Conservation (phyloP, 345 rosid species). For the Eutrema japonicum region DNA sequence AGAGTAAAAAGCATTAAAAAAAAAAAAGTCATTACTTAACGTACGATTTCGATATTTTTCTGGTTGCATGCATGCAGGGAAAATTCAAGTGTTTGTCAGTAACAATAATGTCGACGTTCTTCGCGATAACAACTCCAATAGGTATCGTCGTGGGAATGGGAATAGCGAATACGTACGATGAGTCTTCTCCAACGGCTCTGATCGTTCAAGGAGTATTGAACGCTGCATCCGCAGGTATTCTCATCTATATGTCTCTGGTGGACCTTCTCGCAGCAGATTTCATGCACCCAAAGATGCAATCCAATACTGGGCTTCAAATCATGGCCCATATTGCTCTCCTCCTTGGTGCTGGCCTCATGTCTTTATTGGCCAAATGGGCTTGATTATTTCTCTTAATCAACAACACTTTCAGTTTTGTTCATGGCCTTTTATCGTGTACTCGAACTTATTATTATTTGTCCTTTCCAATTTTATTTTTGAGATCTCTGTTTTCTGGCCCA, state of each 20-base stretch:
- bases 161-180: slow-evolving; percentile 52
- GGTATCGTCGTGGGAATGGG: slow-evolving; percentile 63
- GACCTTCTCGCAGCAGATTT: slow-evolving; percentile 72
- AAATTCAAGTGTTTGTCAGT: slow-evolving; percentile 48
- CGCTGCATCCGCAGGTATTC: slow-evolving; percentile 68
- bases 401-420: slow-evolving; percentile 9
- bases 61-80: slow-evolving; percentile 33
- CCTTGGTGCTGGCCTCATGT: slow-evolving; percentile 61
- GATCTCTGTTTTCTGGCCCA: slow-evolving; percentile 35
- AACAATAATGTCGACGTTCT: slow-evolving; percentile 53
- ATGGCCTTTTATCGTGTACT: background rate
- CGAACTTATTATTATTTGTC: background rate
- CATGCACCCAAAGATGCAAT: slow-evolving; percentile 56
- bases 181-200: slow-evolving; percentile 52
- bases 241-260: slow-evolving; percentile 74
- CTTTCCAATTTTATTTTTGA: background rate
- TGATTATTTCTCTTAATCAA: background rate
- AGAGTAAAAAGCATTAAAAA: too few species aligned
- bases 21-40: too few species aligned
- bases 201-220: slow-evolving; percentile 60
- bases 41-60: background rate
- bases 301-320: slow-evolving; percentile 51
- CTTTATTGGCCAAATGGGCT: slow-evolving; percentile 47
- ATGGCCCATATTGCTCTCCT: slow-evolving; percentile 55
- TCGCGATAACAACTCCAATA: slow-evolving; percentile 58